Conservation (phyloP, 805 yeast genomes). For the Priceomyces melissophilus region DNA sequence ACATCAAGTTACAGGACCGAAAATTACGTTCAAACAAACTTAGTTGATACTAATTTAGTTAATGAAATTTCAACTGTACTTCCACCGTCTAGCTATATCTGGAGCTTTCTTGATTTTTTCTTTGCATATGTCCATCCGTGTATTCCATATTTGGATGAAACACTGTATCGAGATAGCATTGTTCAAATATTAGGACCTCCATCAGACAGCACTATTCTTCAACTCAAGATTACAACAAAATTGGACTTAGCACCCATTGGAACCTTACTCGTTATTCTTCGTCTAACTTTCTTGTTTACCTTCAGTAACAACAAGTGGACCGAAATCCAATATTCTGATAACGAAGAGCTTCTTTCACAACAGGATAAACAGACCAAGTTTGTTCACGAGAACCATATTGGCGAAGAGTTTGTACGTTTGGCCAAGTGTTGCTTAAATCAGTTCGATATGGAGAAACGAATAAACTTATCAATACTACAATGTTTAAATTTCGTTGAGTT, state of each 20-base stretch:
- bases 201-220: constrained; percentile 21
- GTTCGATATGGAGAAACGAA: background rate
- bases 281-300: constrained; percentile 12
- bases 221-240: constrained; percentile 32
- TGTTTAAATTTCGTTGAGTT: too few species aligned
- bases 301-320: background rate
- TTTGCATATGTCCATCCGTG: background rate
- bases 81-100: background rate
- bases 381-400: background rate
- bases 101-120: background rate
- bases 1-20: background rate
- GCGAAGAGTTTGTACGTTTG: background rate
- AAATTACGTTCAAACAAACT: background rate
- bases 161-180: constrained; percentile 41
- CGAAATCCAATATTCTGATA: background rate
- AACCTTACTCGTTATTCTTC: constrained; percentile 35
- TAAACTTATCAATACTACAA: background rate
- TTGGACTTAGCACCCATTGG: constrained; percentile 40
- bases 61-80: background rate
- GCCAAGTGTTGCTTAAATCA: background rate
- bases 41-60: background rate
- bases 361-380: background rate
- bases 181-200: constrained; percentile 32
- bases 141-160: constrained; percentile 45
- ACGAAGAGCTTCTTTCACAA: background rate